Evolutionary conservation across 257 asterid genomes (phyloP).

Genomic region (Knoxia roxburghii): DNA sequence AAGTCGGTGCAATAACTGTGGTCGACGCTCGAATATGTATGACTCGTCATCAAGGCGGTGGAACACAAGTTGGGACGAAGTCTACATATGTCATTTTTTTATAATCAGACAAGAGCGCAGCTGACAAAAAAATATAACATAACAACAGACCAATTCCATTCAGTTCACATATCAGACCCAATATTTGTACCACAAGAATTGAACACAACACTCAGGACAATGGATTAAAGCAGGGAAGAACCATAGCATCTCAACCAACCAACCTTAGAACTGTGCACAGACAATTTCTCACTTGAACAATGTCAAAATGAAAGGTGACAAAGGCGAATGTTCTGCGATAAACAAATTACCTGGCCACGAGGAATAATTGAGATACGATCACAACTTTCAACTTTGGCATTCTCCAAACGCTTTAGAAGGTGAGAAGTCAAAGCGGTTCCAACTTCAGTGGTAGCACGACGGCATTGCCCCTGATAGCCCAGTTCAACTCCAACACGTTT

Average conservation of each 20-base stretch:
- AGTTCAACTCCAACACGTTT: constrained; percentile 68
- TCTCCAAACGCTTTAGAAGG: constrained; percentile 66
- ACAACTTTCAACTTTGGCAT: constrained; percentile 78
- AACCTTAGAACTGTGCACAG: background rate
- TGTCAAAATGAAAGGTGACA: constrained; percentile 1
- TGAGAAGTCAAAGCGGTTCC: constrained; percentile 90
- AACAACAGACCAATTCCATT: background rate
- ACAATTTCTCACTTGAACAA: background rate
- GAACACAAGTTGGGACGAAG: constrained; percentile 83
- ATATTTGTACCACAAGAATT: background rate
- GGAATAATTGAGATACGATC: constrained; percentile 91
- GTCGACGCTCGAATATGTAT: constrained; percentile 75
- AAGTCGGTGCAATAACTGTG: constrained; percentile 93
- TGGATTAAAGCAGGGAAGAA: constrained; percentile 8
- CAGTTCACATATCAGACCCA: background rate
- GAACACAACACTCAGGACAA: background rate
- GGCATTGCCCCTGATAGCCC: constrained; percentile 91
- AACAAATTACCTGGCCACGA: constrained; percentile 79
- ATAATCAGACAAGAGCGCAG: background rate
- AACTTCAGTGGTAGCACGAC: constrained; percentile 80
- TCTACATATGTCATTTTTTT: constrained; percentile 40
- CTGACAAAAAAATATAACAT: background rate
- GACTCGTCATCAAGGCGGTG: constrained; percentile 88
- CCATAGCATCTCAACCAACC: background rate
- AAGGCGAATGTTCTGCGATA: background rate